These are phyloP conservation scores for Choiromyces venosus DNA, from an alignment of 495 filamentous ascomycete species.

Conservation along the genomic window DNA sequence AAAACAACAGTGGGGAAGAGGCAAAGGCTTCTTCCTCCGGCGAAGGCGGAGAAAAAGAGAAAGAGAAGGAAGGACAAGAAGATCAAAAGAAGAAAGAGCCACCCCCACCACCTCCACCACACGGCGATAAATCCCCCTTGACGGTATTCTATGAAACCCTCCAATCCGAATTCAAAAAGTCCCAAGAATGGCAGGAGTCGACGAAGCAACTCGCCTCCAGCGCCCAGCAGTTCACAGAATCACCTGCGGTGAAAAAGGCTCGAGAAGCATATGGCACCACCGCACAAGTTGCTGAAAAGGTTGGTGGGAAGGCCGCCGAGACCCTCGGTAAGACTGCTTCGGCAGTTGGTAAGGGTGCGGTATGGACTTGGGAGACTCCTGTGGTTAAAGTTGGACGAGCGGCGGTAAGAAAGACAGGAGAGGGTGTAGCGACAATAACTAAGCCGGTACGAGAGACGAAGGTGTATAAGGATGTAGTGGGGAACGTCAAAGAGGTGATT, in stretches of 20 bases:
- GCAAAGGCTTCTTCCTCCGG: constrained; percentile 5
- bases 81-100: constrained; percentile 63
- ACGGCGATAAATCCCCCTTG: constrained; percentile 96
- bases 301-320: constrained; percentile 63
- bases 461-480: constrained; percentile 66
- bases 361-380: constrained; percentile 94
- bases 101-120: constrained; percentile 78
- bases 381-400: constrained; percentile 88
- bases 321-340: constrained; percentile 79
- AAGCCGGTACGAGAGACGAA: constrained; percentile 88
- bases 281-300: constrained; percentile 59
- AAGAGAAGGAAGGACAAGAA: constrained; percentile 52
- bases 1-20: not conserved
- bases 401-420: constrained; percentile 76
- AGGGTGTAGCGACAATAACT: constrained; percentile 84
- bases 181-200: constrained; percentile 98
- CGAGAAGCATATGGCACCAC: constrained; percentile 78
- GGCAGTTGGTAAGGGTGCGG: constrained; percentile 78
- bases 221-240: constrained; percentile 88
- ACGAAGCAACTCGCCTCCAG: constrained; percentile 87
- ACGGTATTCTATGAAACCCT: constrained; percentile 97
- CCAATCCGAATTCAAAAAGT: constrained; percentile 85
- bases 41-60: constrained; percentile 45
- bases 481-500: constrained; percentile 84
- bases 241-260: constrained; percentile 80